These are phyloP conservation scores for Aureobasidium musti DNA, from an alignment of 2,329 filamentous ascomycete genomes.

Conservation along the genomic window DNA sequence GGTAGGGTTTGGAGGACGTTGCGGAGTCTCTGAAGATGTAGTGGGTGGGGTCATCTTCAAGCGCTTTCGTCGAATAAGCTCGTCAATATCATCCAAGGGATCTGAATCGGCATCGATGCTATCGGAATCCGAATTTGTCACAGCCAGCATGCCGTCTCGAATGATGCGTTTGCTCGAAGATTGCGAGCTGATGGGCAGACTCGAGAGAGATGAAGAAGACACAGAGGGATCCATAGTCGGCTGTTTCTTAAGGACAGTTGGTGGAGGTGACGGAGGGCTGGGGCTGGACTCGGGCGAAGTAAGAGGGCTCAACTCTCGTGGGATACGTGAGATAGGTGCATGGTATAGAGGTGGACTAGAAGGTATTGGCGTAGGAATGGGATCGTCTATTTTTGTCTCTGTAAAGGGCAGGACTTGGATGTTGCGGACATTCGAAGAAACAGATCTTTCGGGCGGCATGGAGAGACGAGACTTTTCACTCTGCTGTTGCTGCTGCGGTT, in stretches of 20 bases:
- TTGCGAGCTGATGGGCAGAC: constrained; percentile 37
- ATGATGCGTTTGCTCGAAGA: constrained; percentile 56
- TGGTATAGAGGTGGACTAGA: constrained; percentile 10
- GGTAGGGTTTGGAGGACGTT: constrained; percentile 31
- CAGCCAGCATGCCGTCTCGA: constrained; percentile 55
- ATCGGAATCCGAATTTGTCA: constrained; percentile 50
- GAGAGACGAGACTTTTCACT: constrained; percentile 36
- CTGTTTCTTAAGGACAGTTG: not conserved
- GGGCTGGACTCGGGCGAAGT: constrained; percentile 14
- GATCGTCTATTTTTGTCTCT: constrained; percentile 6
- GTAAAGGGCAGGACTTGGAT: not conserved
- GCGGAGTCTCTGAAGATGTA: constrained; percentile 15
- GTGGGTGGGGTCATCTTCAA: constrained; percentile 34
- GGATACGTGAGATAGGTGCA: not conserved
- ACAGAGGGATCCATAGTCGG: constrained; percentile 29
- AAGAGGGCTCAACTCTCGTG: constrained; percentile 31
- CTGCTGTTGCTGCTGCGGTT: constrained; percentile 29
- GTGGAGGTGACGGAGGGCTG: constrained; percentile 8
- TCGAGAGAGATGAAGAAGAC: constrained; percentile 40
- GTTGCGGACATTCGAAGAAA: not conserved
- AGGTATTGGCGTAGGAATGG: constrained; percentile 22
- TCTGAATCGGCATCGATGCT: constrained; percentile 36
- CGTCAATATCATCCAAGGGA: constrained; percentile 40
- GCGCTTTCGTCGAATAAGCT: constrained; percentile 38
- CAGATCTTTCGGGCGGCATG: constrained; percentile 11